A percentile compares a stretch with the other conserved stretches of the same genome.
These are phyloP conservation scores for Hypoxylon cercidicola DNA, from an alignment of 495 filamentous ascomycete genomes.

Conservation along the genomic window DNA sequence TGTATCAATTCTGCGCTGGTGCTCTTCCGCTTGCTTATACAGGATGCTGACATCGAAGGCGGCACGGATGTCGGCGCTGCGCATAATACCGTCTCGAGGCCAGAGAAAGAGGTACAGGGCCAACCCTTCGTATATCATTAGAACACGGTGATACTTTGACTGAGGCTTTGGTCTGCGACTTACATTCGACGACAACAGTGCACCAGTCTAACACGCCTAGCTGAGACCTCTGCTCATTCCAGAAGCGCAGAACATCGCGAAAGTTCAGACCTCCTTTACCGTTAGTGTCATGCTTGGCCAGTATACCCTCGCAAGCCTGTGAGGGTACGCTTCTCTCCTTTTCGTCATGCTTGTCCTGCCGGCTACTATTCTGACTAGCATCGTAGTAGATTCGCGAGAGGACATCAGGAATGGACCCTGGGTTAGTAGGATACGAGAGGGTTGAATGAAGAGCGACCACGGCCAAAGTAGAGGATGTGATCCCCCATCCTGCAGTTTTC, in stretches of 20 bases:
- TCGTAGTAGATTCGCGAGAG: slow-evolving; percentile 14
- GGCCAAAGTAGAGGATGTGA: slow-evolving; percentile 1
- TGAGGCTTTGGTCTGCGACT: not conserved
- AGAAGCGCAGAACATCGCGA: slow-evolving; percentile 8
- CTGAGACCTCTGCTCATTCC: slow-evolving; percentile 1
- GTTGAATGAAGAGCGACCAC: slow-evolving; percentile 7
- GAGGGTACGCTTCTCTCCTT: not conserved
- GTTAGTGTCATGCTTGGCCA: slow-evolving; percentile 12
- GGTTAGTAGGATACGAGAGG: slow-evolving; percentile 14
- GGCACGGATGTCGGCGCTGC: slow-evolving; percentile 17
- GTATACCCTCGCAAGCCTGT: slow-evolving; percentile 13
- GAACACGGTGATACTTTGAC: too few species aligned
- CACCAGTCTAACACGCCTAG: not conserved
- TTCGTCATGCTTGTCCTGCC: slow-evolving; percentile 2
- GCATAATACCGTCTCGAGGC: slow-evolving; percentile 6
- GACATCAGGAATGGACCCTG: slow-evolving; percentile 5
- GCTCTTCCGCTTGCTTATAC: slow-evolving; percentile 16
- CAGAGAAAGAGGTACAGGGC: slow-evolving; percentile 7
- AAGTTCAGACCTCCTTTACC: slow-evolving; percentile 15
- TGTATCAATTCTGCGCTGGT: not conserved
- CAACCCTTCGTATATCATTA: slow-evolving; percentile 2
- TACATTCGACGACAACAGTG: slow-evolving; percentile 16
- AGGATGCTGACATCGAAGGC: slow-evolving; percentile 23
- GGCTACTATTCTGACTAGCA: not conserved
- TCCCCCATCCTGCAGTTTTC: slow-evolving; percentile 16